Base-by-base conservation (phyloP, 129 eudicot species). In the Artemisia annua region DNA sequence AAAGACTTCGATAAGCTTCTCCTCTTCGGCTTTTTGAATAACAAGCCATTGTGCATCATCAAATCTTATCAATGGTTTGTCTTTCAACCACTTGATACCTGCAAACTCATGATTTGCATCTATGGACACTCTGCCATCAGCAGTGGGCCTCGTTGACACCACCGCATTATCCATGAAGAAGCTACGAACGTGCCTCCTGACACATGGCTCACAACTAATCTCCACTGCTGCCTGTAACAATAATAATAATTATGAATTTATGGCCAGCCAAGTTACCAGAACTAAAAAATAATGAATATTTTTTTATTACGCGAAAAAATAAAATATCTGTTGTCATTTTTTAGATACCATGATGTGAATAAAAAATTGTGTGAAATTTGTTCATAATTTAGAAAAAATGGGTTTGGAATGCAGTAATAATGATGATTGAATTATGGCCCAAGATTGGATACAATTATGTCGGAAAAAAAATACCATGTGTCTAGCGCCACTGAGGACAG, bases 41-140 rank as follows among this genome's bases (percentile, higher is more conserved):
- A 89, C 85, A 80, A 89, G 91, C 96, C 96, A 92, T 55, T 92
- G 98, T 1, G 91, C 95, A 78, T 92, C 98, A 76, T 77, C 83
- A 73, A 92, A 92, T 71, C 77, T 83, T 65, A 74, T 78, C 22
- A 92, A 80, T 13, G 96, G 98, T 67, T 92, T 92, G 66, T 89
- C 84, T 24, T 74, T 74, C 74, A 92, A 76, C 98, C 98, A 92
- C 74, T 92, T 92, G 35, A 92, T 80, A 43, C 79, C 86, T 11
- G 89, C 83, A 82, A 81, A 89, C 68, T 85, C 84, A 78, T 92
- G 98, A 63, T 66, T 81, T 15, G 89, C 26, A 72, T 92, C 91
- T 65, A 92, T 89, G 12, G 87, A 83, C 53, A 67, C 78, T 67
- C 84, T 83, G 16, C 98, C 98, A 69, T 85, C 95, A 58, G 95